These are phyloP conservation scores for Trichosporon sp. DNA, from an alignment of 1,284 basidiomycete genomes.

Conservation along the genomic window DNA sequence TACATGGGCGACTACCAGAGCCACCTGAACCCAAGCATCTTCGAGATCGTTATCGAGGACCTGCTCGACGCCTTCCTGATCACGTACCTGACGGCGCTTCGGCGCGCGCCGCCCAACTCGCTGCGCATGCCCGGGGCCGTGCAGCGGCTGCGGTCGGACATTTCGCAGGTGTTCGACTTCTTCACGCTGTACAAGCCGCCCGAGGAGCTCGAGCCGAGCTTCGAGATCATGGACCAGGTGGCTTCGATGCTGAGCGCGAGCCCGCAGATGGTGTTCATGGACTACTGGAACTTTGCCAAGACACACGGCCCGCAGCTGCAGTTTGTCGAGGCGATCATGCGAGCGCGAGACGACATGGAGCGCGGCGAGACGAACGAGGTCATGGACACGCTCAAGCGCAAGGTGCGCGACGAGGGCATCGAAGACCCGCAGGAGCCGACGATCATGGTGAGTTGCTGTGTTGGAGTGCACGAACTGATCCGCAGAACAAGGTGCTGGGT, in stretches of 20 bases:
- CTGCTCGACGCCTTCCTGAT: conserved; percentile 88
- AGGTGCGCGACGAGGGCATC: conserved; percentile 80
- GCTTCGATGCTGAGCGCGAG: conserved; percentile 81
- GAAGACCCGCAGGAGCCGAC: conserved; percentile 60
- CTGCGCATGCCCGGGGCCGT: conserved; percentile 80
- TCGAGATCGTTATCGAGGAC: conserved; percentile 90
- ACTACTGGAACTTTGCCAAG: conserved; percentile 94
- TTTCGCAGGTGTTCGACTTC: conserved; percentile 70
- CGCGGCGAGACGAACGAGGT: conserved; percentile 79
- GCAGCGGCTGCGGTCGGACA: conserved; percentile 75
- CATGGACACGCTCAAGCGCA: conserved; percentile 89
- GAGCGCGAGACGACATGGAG: conserved; percentile 85
- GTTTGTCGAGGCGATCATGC: conserved; percentile 87
- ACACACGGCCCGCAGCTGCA: conserved; percentile 86
- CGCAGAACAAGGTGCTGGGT: conserved; percentile 39
- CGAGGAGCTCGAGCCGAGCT: conserved; percentile 73
- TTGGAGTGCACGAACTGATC: conserved; percentile 6
- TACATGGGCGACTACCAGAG: conserved; percentile 89
- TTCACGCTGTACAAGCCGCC: conserved; percentile 74
- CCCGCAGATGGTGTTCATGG: conserved; percentile 88
- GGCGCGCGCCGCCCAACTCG: conserved; percentile 66
- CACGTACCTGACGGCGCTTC: conserved; percentile 81
- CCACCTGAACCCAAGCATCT: conserved; percentile 83
- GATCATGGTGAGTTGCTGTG: conserved; percentile 55
- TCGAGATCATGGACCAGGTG: conserved; percentile 83